Base-by-base conservation (phyloP, 1,139 yeast genomes). In the Geotrichum cucujoidarum region DNA sequence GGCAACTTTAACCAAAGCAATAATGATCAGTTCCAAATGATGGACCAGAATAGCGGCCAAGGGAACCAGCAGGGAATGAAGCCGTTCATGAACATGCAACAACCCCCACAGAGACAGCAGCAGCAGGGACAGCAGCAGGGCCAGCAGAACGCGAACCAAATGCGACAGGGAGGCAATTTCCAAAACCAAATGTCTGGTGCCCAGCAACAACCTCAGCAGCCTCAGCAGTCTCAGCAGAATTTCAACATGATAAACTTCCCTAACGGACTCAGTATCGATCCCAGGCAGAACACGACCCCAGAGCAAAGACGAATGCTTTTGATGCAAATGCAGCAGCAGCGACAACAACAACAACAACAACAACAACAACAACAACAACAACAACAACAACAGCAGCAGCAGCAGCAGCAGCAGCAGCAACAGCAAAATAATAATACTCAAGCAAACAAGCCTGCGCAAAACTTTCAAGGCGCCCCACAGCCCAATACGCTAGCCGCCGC, bases 151-250 rank as follows among this genome's bases (percentile, higher is more conserved):
- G 55, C 39, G 32, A 53, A 49, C 29, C 57, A 56, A 35, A 32
- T 32, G 17, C 35, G 35, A 4, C 35, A 53, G 54, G 44, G 52
- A 5, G 3, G 54, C 44, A 56, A 58, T 30, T 60, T 63, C 55
- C 63, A 64, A 33, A 60, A 63, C n/a, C 73, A 71, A 50, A 59
- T 66, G n/a, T n/a, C n/a, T n/a, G 53, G 74, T 56, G 16, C 69
- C 66, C 68, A 65, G 49, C 64, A 62, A 42, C 50, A 62, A 27
- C 58, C 49, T 41, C 41, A 25, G 17, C 38, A 34, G 10, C 40
- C 24, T 6, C 41, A 38, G 18, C 32, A 38, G 14, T 29, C 17
- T 3, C 41, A 38, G 16, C 40, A 36, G 18, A 49, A 24, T n/a
- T 24, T 24, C 27, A 24, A 24, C 27, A 24, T 24, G 27, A 6